Evolutionary conservation across 768 basidiomycete species (phyloP).

Genomic region (Mycena vulgaris): DNA sequence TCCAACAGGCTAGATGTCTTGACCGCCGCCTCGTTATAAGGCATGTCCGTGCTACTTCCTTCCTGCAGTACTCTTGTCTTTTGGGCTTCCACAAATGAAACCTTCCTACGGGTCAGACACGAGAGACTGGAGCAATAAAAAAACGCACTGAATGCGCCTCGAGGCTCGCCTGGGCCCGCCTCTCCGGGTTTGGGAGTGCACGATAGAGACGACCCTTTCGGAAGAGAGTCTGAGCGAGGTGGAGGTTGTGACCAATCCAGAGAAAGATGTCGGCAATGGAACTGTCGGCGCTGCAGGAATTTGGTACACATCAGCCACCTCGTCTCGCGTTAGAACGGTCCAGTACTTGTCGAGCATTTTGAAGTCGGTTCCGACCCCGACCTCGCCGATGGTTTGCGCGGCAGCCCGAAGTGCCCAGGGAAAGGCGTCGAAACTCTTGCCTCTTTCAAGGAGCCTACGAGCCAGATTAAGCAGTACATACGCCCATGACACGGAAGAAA

Average conservation of each 20-base stretch:
- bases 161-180: neutral
- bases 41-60: neutral
- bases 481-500: neutral
- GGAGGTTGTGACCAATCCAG: constrained; percentile 13
- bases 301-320: neutral
- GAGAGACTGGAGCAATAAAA: neutral
- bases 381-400: constrained; percentile 35
- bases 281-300: constrained; percentile 9
- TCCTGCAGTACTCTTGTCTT: constrained; percentile 1
- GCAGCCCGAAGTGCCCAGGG: constrained; percentile 31
- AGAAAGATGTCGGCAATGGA: constrained; percentile 15
- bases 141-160: neutral
- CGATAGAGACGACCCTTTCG: constrained; percentile 35
- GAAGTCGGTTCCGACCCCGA: constrained; percentile 27
- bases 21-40: neutral
- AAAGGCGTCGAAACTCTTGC: constrained; percentile 23
- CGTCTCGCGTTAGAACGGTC: neutral
- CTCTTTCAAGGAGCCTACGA: constrained; percentile 19
- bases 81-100: neutral
- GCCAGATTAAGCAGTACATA: neutral
- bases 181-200: constrained; percentile 33
- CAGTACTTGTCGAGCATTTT: constrained; percentile 28
- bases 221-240: constrained; percentile 28
- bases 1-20: constrained; percentile 23
- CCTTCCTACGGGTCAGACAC: neutral